phyloP scores from a whole-genome alignment of 2,329 filamentous ascomycete genomes.

The Paradendryphiella salina region DNA sequence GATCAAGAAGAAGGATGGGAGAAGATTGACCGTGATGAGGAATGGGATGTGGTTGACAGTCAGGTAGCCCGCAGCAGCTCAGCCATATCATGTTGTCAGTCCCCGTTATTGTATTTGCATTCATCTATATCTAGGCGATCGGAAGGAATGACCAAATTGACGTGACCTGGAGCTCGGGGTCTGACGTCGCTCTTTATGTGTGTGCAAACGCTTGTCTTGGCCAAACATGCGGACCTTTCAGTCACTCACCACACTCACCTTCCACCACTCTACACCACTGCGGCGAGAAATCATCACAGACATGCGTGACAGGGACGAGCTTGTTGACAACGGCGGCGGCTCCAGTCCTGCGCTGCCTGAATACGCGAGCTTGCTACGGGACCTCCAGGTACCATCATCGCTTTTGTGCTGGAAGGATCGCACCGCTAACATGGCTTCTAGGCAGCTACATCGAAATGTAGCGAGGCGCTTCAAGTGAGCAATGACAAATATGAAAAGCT shows the following conservation, averaged over 20 bases:
- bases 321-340: not conserved
- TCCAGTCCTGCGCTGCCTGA: not conserved
- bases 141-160: no score
- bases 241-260: not conserved
- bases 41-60: not conserved
- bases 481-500: not conserved
- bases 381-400: not conserved
- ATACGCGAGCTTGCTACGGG: not conserved
- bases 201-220: not conserved
- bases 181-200: not conserved
- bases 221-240: not conserved
- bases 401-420: no score
- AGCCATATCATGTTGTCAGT: not conserved
- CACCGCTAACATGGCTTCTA: not conserved
- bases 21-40: not conserved
- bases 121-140: not conserved
- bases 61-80: not conserved
- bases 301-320: not conserved
- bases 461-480: not conserved
- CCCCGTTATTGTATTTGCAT: not conserved
- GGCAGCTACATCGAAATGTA: not conserved
- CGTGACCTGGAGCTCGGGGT: not conserved
- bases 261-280: not conserved
- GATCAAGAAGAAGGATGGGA: slow-evolving; percentile 1
- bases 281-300: not conserved